Conservation (phyloP, 2,329 filamentous ascomycete genomes). For the Aspergillus phoenicis region DNA sequence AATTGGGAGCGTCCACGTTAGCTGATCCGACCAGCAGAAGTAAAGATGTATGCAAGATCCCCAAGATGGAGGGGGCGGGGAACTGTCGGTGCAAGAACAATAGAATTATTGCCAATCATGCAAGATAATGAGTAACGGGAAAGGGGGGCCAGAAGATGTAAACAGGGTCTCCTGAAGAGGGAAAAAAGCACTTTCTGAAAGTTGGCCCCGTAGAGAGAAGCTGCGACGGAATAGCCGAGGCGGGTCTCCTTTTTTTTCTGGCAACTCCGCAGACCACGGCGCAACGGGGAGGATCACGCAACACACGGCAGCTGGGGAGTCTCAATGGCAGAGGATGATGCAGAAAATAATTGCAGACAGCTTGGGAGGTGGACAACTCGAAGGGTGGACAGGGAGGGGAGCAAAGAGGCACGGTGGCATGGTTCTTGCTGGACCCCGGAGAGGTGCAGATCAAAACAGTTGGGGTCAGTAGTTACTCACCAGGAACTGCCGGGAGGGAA, state of each 20-base stretch:
- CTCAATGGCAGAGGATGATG: conserved; percentile 1
- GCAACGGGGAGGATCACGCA: neutral
- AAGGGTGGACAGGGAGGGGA: neutral
- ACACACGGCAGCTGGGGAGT: neutral
- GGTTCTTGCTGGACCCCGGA: conserved; percentile 2
- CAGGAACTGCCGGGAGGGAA: conserved; percentile 1
- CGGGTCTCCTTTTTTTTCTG: conserved; percentile 12
- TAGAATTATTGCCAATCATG: neutral
- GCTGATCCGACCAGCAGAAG: conserved; percentile 5
- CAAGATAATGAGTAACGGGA: neutral
- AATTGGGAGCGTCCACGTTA: conserved; percentile 21
- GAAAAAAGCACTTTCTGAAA: neutral
- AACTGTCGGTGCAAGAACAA: neutral
- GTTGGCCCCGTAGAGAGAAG: conserved; percentile 4
- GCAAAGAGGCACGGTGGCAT: neutral
- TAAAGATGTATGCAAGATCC: conserved; percentile 3
- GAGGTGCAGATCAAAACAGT: conserved; percentile 6
- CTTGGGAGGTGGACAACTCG: neutral
- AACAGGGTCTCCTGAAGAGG: too few species aligned
- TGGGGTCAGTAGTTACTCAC: conserved; percentile 4
- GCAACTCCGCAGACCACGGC: conserved; percentile 6
- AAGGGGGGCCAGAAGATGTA: neutral
- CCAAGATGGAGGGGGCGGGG: conserved; percentile 3
- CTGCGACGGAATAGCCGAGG: conserved; percentile 11
- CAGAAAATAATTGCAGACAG: neutral